Evolutionary conservation across 139 green algal species (phyloP), one percentile per base, ranked within the genome.

Genomic region (Coelastrella sp.): DNA sequence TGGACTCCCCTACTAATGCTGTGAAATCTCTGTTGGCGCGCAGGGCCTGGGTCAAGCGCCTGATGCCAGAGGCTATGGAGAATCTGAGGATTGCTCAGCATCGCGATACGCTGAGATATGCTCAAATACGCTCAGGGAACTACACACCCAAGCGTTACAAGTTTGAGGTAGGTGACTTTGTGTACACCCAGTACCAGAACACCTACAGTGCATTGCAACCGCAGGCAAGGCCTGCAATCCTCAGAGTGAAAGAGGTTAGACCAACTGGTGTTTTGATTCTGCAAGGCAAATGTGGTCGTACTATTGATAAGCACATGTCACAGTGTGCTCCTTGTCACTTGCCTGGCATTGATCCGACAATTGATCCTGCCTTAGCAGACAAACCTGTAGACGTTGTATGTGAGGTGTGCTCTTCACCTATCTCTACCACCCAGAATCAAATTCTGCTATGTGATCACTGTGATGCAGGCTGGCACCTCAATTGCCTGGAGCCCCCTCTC

Each of bases 71-170:
- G 0, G 76, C 75, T 9, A 71, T 40, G 25, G 4, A 83, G 30
- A 88, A 90, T 50, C 51, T 90, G 0, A 7, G n/a, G 17, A 90
- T 87, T 50, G 82, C 87, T 1, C 87, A 90, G 62, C 82, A 88
- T 50, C 2, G 77, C 4, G 62, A 71, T 13, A 4, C 27, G 62
- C 62, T 38, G 5, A 5, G 62, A 5, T 71, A 71, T 30, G 62
- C 62, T 38, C 62, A 43, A 4, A 37, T 87, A 8, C 57, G 87
- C 3, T 63, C 53, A 2, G 71, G 78, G 6, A 37, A 5, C 1
- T 77, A 74, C 2, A 5, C n/a, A 37, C 57, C 77, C 11, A 45
- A 50, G n/a, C n/a, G 1, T 0, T 4, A 3, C 30, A 32, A 3
- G 84, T 88, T 63, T 34, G n/a, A 81, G 6, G 34, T 75, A 4